phyloP scores from a whole-genome alignment of 306 rosid genomes.

The Cucumis cinereus region DNA sequence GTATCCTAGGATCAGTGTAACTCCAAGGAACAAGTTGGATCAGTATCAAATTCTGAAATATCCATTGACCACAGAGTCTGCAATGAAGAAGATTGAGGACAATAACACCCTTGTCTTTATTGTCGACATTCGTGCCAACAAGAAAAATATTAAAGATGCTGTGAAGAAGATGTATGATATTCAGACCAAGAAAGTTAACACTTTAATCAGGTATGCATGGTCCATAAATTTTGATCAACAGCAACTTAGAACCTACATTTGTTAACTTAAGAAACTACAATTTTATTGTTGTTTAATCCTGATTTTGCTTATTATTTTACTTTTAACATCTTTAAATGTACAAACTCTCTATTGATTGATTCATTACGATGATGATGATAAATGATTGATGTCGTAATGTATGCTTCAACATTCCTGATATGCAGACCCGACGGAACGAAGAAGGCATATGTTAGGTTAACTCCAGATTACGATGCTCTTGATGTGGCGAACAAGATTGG shows the following conservation, averaged over 20 bases:
- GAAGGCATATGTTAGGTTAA: constrained; percentile 3
- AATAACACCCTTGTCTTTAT: constrained; percentile 37
- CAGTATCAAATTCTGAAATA: constrained; percentile 77
- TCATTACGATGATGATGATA: background rate
- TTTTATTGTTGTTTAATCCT: background rate
- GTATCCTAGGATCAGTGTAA: constrained; percentile 73
- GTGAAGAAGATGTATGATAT: constrained; percentile 10
- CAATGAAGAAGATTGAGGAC: constrained; percentile 10
- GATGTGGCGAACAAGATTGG: constrained; percentile 10
- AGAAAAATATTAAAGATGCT: constrained; percentile 29
- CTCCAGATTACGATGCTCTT: constrained; percentile 2
- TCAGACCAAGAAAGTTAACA: constrained; percentile 10
- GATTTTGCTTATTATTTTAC: background rate
- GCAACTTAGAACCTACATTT: background rate
- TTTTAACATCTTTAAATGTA: background rate
- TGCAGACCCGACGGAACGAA: constrained; percentile 1
- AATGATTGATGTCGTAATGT: background rate
- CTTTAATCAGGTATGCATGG: background rate
- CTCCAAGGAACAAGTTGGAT: constrained; percentile 85
- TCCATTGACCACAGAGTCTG: constrained; percentile 70
- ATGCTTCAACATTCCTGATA: background rate
- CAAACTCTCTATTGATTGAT: background rate
- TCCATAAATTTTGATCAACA: background rate
- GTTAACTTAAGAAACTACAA: background rate
- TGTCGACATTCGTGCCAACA: constrained; percentile 77